Conservation (phyloP, 2,329 filamentous ascomycete genomes). For the Phoma sp. region DNA sequence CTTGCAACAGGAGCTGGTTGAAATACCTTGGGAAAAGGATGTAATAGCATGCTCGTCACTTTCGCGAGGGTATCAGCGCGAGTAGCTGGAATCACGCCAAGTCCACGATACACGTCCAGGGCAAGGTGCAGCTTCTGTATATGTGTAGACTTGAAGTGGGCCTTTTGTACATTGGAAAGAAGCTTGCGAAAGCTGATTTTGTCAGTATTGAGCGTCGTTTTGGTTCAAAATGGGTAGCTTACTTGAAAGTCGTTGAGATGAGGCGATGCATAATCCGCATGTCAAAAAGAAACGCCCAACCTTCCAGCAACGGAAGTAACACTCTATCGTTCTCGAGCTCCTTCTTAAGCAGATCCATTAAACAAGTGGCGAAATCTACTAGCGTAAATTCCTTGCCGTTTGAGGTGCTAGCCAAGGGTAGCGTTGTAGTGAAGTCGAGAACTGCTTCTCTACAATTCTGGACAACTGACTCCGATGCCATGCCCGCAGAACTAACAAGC, state of each 20-base stretch:
- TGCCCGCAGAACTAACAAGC: slow-evolving; percentile 75
- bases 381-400: slow-evolving; percentile 28
- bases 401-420: slow-evolving; percentile 23
- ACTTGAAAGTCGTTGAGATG: slow-evolving; percentile 61
- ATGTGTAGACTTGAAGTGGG: slow-evolving; percentile 83
- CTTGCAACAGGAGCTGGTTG: neutral
- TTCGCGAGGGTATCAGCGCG: slow-evolving; percentile 69
- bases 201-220: neutral
- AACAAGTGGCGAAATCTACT: slow-evolving; percentile 31
- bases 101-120: slow-evolving; percentile 77
- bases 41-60: slow-evolving; percentile 74
- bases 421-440: slow-evolving; percentile 50
- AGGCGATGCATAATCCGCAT: slow-evolving; percentile 54
- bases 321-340: slow-evolving; percentile 68
- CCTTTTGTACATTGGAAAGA: slow-evolving; percentile 75
- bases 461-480: slow-evolving; percentile 78
- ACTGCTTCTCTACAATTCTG: slow-evolving; percentile 73
- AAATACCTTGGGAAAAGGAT: slow-evolving; percentile 79
- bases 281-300: slow-evolving; percentile 73
- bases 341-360: slow-evolving; percentile 39
- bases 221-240: slow-evolving; percentile 34
- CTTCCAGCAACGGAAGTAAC: slow-evolving; percentile 77
- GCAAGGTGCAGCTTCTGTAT: slow-evolving; percentile 83
- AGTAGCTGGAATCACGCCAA: slow-evolving; percentile 64
- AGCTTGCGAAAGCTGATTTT: slow-evolving; percentile 62